Percentiles rank a stretch among this genome's conserved stretches.
Conservation (phyloP, 768 basidiomycete genomes). For the Rhodocollybia butyracea region DNA sequence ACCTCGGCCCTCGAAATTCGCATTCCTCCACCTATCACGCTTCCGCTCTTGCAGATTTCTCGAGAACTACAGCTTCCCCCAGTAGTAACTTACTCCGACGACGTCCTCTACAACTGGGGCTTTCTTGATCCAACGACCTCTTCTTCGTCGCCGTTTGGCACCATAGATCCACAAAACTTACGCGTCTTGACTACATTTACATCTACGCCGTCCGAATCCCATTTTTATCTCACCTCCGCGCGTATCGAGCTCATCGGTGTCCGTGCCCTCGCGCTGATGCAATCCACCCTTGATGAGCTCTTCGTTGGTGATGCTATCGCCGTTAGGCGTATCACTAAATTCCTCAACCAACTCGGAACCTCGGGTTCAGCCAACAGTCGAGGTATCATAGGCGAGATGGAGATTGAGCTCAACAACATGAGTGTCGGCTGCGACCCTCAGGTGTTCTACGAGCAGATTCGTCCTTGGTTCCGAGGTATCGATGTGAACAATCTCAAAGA, state of each 20-base stretch:
- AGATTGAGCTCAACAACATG: conserved; percentile 39
- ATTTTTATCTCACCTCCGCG: conserved; percentile 60
- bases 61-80: conserved; percentile 77
- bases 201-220: conserved; percentile 46
- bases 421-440: conserved; percentile 48
- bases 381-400: conserved; percentile 42
- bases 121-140: conserved; percentile 24
- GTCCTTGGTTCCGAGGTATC: conserved; percentile 64
- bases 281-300: conserved; percentile 53
- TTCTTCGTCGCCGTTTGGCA: too few relatives aligned
- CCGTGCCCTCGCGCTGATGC: conserved; percentile 51
- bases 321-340: conserved; percentile 42
- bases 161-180: conserved; percentile 51
- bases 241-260: conserved; percentile 58
- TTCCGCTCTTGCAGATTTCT: conserved; percentile 75
- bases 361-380: too few relatives aligned
- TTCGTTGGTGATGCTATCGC: conserved; percentile 53
- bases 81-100: conserved; percentile 86
- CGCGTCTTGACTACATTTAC: conserved; percentile 45
- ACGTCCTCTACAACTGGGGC: conserved; percentile 85
- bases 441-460: conserved; percentile 53
- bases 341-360: conserved; percentile 46
- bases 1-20: conserved; percentile 39
- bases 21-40: conserved; percentile 67
- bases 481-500: conserved; percentile 31